Evolutionary conservation across 208 protist genomes (phyloP).

Genomic region (Porcisia deanei): DNA sequence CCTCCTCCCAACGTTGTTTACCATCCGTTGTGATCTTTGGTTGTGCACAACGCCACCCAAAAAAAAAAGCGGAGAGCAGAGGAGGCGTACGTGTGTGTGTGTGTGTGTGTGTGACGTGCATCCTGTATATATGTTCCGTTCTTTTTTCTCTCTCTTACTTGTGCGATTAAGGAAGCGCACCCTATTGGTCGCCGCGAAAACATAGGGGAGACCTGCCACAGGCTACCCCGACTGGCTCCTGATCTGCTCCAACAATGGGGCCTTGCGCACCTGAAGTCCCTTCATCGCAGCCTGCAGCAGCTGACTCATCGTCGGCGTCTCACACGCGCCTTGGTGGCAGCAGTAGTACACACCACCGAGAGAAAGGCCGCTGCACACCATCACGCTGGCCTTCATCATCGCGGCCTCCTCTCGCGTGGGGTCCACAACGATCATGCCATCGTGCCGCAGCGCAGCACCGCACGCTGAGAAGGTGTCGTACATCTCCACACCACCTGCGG

Average conservation of each 20-base stretch:
- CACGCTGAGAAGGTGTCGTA: slow-evolving; percentile 76
- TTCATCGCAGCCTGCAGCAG: slow-evolving; percentile 52
- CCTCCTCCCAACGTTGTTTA: neutral
- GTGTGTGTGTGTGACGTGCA: no score
- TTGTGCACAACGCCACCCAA: neutral
- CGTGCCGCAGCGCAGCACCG: slow-evolving; percentile 50
- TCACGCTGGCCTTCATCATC: slow-evolving; percentile 38
- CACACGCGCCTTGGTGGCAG: slow-evolving; percentile 59
- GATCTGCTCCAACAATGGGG: slow-evolving; percentile 51
- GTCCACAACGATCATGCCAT: slow-evolving; percentile 64
- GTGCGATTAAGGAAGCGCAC: neutral
- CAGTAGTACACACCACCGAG: slow-evolving; percentile 58
- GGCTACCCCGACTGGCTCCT: slow-evolving; percentile 8
- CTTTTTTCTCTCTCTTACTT: slow-evolving; percentile 1
- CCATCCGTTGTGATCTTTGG: neutral
- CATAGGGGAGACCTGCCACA: neutral
- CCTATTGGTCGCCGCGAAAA: neutral
- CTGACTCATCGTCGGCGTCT: slow-evolving; percentile 58
- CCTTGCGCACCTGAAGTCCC: slow-evolving; percentile 45
- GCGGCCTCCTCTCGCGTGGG: slow-evolving; percentile 48
- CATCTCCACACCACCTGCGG: slow-evolving; percentile 65
- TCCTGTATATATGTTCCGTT: neutral
- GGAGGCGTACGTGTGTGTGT: no score
- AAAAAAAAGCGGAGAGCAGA: neutral
- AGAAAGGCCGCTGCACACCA: slow-evolving; percentile 51